phyloP scores from a whole-genome alignment of 2,329 filamentous ascomycete genomes.

The Hypoxylon sp. region DNA sequence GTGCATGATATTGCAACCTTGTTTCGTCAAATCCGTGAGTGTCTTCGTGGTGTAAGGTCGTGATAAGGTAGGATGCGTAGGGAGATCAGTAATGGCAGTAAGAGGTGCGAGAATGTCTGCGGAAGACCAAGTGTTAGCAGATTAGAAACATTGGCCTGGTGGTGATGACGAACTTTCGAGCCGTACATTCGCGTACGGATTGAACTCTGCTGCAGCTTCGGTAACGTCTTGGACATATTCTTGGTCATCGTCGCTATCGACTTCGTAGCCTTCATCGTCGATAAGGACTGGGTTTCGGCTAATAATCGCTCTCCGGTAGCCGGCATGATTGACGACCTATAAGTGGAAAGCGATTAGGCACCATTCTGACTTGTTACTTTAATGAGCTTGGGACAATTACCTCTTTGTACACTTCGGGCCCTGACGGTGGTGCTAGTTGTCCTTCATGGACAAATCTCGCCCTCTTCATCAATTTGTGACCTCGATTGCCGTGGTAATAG shows the following conservation, averaged over 20 bases:
- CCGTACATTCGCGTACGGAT: constrained; percentile 79
- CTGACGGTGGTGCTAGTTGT: constrained; percentile 74
- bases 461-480: constrained; percentile 82
- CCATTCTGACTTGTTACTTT: neutral
- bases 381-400: constrained; percentile 58
- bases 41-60: constrained; percentile 80
- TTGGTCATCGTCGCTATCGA: constrained; percentile 79
- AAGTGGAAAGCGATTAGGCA: constrained; percentile 35
- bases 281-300: constrained; percentile 78
- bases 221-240: constrained; percentile 72
- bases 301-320: constrained; percentile 79
- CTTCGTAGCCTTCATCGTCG: constrained; percentile 83
- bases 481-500: constrained; percentile 77
- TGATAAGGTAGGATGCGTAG: constrained; percentile 79
- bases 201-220: constrained; percentile 74
- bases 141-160: neutral
- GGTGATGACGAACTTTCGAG: constrained; percentile 72
- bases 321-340: constrained; percentile 79
- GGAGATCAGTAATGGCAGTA: constrained; percentile 79
- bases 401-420: constrained; percentile 78
- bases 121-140: constrained; percentile 48
- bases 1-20: constrained; percentile 78
- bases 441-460: constrained; percentile 79
- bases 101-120: constrained; percentile 81
- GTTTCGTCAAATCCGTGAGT: constrained; percentile 76